These are phyloP conservation scores for Beauveria pseudobassiana DNA, from an alignment of 2,329 filamentous ascomycete species.

Conservation along the genomic window DNA sequence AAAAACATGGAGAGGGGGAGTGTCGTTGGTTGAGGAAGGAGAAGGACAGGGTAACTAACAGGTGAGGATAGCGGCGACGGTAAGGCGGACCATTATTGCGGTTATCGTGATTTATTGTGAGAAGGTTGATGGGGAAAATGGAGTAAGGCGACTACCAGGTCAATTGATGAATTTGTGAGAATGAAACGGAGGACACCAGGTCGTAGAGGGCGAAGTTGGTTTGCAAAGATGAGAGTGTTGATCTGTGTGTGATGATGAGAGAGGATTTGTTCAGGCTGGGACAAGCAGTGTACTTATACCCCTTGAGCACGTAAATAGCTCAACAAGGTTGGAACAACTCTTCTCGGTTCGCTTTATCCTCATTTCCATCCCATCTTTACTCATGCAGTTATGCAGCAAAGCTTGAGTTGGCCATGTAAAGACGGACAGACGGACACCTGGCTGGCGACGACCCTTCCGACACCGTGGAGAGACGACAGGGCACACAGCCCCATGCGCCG, in stretches of 20 bases:
- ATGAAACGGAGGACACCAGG: constrained; percentile 4
- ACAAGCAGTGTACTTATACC: neutral
- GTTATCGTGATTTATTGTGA: neutral
- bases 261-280: neutral
- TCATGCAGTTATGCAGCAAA: neutral
- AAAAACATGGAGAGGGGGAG: too few relatives aligned
- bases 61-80: constrained; percentile 17
- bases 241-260: neutral
- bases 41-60: constrained; percentile 14
- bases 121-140: neutral
- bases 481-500: too few relatives aligned
- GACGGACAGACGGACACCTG: too few relatives aligned
- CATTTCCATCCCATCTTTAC: neutral
- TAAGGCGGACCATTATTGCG: constrained; percentile 27
- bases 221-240: neutral
- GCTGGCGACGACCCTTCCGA: too few relatives aligned
- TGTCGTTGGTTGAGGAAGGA: too few relatives aligned
- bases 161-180: neutral
- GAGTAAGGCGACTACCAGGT: neutral
- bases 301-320: neutral
- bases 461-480: too few relatives aligned
- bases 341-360: too few relatives aligned
- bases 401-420: too few relatives aligned
- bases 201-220: neutral
- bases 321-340: neutral